Conservation (phyloP, 805 yeast genomes). For the Ogataea polymorpha region DNA sequence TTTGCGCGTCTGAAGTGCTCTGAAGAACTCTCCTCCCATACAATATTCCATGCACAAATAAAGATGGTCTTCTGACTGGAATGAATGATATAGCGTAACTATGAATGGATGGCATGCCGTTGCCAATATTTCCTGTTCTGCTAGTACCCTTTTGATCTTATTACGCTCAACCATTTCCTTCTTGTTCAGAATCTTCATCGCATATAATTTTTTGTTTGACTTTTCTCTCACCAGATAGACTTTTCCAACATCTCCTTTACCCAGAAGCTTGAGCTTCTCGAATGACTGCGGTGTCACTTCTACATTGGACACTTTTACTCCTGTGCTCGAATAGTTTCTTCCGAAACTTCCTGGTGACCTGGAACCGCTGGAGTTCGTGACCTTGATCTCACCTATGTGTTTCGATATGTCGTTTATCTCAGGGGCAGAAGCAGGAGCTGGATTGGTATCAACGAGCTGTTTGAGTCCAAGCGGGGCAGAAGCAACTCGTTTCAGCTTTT, state of each 20-base stretch:
- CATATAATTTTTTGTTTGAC: constrained; percentile 68
- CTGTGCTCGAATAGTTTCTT: constrained; percentile 68
- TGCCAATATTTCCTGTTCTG: constrained; percentile 95
- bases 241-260: constrained; percentile 97
- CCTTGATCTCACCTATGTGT: constrained; percentile 38
- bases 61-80: constrained; percentile 87
- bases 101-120: constrained; percentile 96
- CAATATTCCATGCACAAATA: constrained; percentile 98
- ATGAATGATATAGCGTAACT: constrained; percentile 92
- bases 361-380: constrained; percentile 23
- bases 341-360: constrained; percentile 16
- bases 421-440: constrained; percentile 15
- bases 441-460: constrained; percentile 25
- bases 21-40: constrained; percentile 98
- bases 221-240: constrained; percentile 90
- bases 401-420: constrained; percentile 19
- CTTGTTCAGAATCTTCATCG: constrained; percentile 88
- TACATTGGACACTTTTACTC: constrained; percentile 70
- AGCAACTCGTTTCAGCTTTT: constrained; percentile 67
- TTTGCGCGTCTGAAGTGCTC: constrained; percentile 89
- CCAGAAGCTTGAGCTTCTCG: constrained; percentile 84
- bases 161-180: constrained; percentile 94
- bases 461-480: constrained; percentile 74
- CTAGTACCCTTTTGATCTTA: constrained; percentile 89
- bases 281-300: constrained; percentile 86